Base-by-base conservation (phyloP, 2,329 filamentous ascomycete species). In the Cordyceps cateniannulata region DNA sequence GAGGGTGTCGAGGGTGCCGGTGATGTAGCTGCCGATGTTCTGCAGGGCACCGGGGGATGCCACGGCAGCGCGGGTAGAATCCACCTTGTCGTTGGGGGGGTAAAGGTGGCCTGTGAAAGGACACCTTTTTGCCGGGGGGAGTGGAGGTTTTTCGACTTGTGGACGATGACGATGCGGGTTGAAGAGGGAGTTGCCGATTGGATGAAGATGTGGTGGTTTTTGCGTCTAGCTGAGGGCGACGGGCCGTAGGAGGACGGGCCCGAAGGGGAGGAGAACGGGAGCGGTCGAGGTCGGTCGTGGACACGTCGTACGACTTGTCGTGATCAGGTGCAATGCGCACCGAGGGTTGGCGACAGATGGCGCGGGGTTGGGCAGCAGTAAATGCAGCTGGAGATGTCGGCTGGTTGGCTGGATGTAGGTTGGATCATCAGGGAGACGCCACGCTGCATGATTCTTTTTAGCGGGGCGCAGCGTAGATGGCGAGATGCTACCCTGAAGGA, bases 1-100 rank as follows among this genome's bases (percentile, higher is more conserved):
- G 57, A 86, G 71, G 59, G 79, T 78, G 64, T 73, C 70, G 66
- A 83, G 66, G 62, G 80, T 80, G 63, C 76, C 78, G 71, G 83
- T 80, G 69, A 87, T 71, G 73, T 84, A 85, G 69, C 79, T 80
- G 68, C 78, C 79, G 72, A 82, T 77, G 75, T 81, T 85, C 76
- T 81, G 81, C 71, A 85, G 73, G 76, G 82, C 84, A 85, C 83
- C 83, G 73, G 81, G 79, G 70, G 83, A 84, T 82, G 82, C 84
- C 81, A 80, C 77, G 70, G 76, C 70, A 72, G 75, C 76, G 74
- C 80, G 77, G 75, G 75, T 74, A 72, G 83, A 85, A 85, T 82
- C 83, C 83, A 86, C 82, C 74, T 85, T 86, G 81, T 74, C 77
- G 75, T 72, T 69, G 67, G 65, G 66, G 27, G 67, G 62, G 42